These are phyloP conservation scores for Sporothrix inflata DNA, from an alignment of 2,329 filamentous ascomycete genomes.

Conservation along the genomic window DNA sequence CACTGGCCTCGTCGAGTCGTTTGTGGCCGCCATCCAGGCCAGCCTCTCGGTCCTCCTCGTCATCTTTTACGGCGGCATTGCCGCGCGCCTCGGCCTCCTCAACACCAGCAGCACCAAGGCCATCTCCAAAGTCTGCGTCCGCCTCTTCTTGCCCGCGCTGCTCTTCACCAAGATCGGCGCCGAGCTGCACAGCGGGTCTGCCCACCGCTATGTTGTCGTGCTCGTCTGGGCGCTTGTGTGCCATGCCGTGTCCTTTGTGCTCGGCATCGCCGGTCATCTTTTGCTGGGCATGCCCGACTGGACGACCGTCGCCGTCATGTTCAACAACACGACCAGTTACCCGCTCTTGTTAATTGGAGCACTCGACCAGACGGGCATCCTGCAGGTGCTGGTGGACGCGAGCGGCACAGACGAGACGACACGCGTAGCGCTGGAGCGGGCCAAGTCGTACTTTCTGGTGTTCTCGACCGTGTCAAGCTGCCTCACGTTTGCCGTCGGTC, in stretches of 20 bases:
- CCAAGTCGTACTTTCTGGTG: conserved; percentile 68
- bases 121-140: conserved; percentile 52
- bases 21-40: conserved; percentile 52
- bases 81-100: conserved; percentile 46
- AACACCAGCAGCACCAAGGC: conserved; percentile 43
- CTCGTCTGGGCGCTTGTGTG: conserved; percentile 48
- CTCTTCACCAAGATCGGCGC: conserved; percentile 51
- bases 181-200: conserved; percentile 45
- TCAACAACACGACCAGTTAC: conserved; percentile 55
- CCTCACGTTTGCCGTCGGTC: conserved; percentile 66
- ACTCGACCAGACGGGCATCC: conserved; percentile 56
- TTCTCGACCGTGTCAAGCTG: conserved; percentile 66
- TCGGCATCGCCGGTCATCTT: conserved; percentile 45
- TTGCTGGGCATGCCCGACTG: conserved; percentile 50
- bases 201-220: conserved; percentile 45
- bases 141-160: conserved; percentile 52
- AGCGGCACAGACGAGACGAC: conserved; percentile 45
- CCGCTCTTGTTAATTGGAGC: conserved; percentile 51
- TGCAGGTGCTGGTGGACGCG: conserved; percentile 50
- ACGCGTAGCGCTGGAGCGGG: conserved; percentile 56
- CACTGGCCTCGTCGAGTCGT: conserved; percentile 43
- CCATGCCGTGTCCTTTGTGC: conserved; percentile 46
- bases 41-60: conserved; percentile 52
- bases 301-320: conserved; percentile 51
- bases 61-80: conserved; percentile 49